These are phyloP conservation scores for Lantana camara DNA, from an alignment of 257 asterid genomes.

Conservation along the genomic window DNA sequence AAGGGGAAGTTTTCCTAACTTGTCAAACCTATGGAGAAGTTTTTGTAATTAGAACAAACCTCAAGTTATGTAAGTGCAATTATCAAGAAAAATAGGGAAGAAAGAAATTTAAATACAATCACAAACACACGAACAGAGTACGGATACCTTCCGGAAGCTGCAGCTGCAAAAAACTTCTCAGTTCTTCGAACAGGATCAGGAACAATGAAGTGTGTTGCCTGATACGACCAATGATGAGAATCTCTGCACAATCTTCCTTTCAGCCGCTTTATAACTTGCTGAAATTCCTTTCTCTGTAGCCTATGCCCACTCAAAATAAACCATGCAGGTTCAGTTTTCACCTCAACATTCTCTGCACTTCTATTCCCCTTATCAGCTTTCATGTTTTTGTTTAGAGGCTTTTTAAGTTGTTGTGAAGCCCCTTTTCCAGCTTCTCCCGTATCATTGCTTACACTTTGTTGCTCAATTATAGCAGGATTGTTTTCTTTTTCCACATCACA, in stretches of 20 bases:
- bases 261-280: constrained; percentile 61
- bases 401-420: constrained; percentile 28
- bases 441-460: constrained; percentile 30
- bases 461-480: constrained; percentile 25
- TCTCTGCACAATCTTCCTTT: constrained; percentile 84
- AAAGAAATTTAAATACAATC: no score
- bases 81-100: no score
- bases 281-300: constrained; percentile 87
- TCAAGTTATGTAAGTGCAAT: no score
- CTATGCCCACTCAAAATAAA: constrained; percentile 83
- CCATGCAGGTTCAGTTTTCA: constrained; percentile 50
- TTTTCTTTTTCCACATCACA: constrained; percentile 56
- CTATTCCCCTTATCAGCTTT: constrained; percentile 23
- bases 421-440: constrained; percentile 24
- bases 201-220: constrained; percentile 88
- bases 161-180: constrained; percentile 94
- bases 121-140: background rate
- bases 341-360: constrained; percentile 9
- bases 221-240: constrained; percentile 94
- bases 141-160: constrained; percentile 91
- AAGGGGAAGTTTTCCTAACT: no score
- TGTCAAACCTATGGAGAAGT: no score
- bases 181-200: constrained; percentile 91
- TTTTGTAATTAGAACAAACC: no score
- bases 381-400: constrained; percentile 24